Percentiles rank a stretch among this genome's conserved stretches.
These are phyloP conservation scores for Phytophthora macrochlamydospora DNA, from an alignment of 352 stramenopile genomes.

Conservation along the genomic window DNA sequence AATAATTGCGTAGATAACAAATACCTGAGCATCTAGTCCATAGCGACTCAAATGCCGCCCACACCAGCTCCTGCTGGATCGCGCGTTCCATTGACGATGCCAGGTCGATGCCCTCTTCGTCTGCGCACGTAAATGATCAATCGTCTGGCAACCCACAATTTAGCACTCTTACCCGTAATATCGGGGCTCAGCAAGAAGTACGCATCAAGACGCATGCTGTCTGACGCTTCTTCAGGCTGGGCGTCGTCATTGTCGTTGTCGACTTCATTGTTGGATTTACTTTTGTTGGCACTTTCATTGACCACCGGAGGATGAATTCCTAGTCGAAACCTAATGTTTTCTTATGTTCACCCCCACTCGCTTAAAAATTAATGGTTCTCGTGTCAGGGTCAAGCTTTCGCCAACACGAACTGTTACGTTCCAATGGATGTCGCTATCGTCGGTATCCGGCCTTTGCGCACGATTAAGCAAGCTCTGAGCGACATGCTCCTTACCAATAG, in stretches of 20 bases:
- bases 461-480: slow-evolving; percentile 12
- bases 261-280: slow-evolving; percentile 7
- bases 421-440: slow-evolving; percentile 50
- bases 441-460: slow-evolving; percentile 10
- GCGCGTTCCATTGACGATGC: slow-evolving; percentile 47
- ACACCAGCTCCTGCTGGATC: slow-evolving; percentile 44
- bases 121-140: slow-evolving; percentile 17
- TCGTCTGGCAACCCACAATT: not conserved
- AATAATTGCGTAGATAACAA: not conserved
- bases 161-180: slow-evolving; percentile 25
- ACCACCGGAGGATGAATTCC: slow-evolving; percentile 31
- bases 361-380: slow-evolving; percentile 9
- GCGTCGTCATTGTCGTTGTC: slow-evolving; percentile 18
- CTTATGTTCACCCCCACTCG: not conserved
- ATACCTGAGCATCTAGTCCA: slow-evolving; percentile 49
- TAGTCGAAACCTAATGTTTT: slow-evolving; percentile 48
- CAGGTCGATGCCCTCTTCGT: slow-evolving; percentile 62
- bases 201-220: slow-evolving; percentile 31
- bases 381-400: not conserved
- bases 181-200: slow-evolving; percentile 44
- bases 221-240: slow-evolving; percentile 13
- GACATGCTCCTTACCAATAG: slow-evolving; percentile 14
- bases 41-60: slow-evolving; percentile 36
- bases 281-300: not conserved
- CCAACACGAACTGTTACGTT: slow-evolving; percentile 35